Percentiles rank a stretch among this genome's conserved stretches.
These are phyloP conservation scores for Thinopyrum elongatum DNA, from an alignment of 176 grass and related monocot genomes.

Conservation along the genomic window DNA sequence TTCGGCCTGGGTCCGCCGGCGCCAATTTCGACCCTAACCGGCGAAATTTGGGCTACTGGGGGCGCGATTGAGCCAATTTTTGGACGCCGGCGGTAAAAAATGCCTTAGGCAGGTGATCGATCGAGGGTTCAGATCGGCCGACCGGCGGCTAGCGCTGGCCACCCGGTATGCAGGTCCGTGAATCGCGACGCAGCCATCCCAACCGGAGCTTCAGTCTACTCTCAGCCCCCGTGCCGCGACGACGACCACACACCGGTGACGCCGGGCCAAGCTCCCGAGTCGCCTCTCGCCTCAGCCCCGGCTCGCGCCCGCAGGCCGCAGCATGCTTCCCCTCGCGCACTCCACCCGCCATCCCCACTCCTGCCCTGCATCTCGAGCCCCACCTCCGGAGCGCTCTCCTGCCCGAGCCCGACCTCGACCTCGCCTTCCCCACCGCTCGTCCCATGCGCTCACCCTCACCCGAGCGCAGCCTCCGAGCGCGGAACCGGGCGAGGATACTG, in stretches of 20 bases:
- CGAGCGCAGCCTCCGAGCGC: slow-evolving; percentile 28
- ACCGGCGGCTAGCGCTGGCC: too few species aligned
- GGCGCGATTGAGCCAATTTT: too few species aligned
- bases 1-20: too few species aligned
- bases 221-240: neutral
- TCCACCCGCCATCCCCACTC: neutral
- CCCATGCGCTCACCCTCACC: neutral
- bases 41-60: too few species aligned
- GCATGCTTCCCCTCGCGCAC: slow-evolving; percentile 33
- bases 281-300: neutral
- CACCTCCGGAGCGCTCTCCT: neutral
- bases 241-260: slow-evolving; percentile 14
- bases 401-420: neutral
- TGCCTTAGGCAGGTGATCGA: too few species aligned
- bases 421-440: neutral
- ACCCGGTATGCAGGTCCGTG: too few species aligned
- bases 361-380: neutral
- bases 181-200: neutral
- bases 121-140: too few species aligned
- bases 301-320: neutral
- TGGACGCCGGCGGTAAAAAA: too few species aligned
- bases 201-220: neutral
- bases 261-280: neutral
- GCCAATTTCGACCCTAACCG: too few species aligned
- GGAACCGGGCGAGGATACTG: neutral